These are phyloP conservation scores for Zoysia matrella DNA, from an alignment of 202 grass and related monocot species.

Conservation along the genomic window DNA sequence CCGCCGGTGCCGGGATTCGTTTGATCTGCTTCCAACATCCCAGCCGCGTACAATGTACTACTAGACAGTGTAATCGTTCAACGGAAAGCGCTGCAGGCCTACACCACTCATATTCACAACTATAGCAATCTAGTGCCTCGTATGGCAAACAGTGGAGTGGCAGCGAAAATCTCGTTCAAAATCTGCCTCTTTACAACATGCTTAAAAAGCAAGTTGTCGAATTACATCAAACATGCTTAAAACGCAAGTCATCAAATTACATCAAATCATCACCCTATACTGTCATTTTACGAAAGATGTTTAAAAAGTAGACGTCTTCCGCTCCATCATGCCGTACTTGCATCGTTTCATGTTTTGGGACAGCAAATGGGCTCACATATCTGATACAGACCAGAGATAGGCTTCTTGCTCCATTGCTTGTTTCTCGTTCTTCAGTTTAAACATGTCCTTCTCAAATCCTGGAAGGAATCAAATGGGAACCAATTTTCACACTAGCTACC, in stretches of 20 bases:
- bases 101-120: too few species aligned
- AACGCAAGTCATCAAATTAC: not conserved
- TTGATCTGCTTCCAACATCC: too few species aligned
- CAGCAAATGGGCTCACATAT: conserved; percentile 64
- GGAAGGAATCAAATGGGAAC: conserved; percentile 3
- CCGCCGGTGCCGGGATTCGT: too few species aligned
- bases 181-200: not conserved
- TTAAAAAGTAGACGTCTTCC: not conserved
- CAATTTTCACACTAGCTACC: not conserved
- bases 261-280: not conserved
- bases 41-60: too few species aligned
- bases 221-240: not conserved
- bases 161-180: not conserved
- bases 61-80: too few species aligned
- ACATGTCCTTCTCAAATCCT: conserved; percentile 45
- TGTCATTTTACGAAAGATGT: not conserved
- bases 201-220: not conserved
- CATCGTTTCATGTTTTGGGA: not conserved
- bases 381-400: conserved; percentile 90
- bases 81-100: too few species aligned
- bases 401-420: conserved; percentile 76
- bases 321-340: not conserved
- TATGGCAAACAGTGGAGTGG: not conserved
- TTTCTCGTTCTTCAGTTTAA: conserved; percentile 70
- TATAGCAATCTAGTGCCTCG: not conserved